These are phyloP conservation scores for Candida hungchunana DNA, from an alignment of 805 yeast species.

Conservation along the genomic window DNA sequence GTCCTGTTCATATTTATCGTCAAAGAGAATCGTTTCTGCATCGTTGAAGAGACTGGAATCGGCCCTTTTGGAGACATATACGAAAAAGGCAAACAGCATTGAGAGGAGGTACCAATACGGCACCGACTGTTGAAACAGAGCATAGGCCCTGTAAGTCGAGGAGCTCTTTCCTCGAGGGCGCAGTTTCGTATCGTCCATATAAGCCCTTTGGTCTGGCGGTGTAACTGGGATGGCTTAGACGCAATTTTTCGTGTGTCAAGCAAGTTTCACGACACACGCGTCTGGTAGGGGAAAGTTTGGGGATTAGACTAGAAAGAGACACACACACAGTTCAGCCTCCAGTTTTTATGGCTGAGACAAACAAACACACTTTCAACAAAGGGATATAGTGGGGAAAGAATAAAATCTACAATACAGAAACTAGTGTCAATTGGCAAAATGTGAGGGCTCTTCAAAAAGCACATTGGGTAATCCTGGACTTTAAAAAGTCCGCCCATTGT, in stretches of 20 bases:
- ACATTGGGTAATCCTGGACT: too few relatives aligned
- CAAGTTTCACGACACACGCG: too few relatives aligned
- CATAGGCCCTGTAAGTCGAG: slow-evolving; percentile 5
- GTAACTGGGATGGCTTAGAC: too few relatives aligned
- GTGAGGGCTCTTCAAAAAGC: slow-evolving; percentile 19
- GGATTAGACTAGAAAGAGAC: too few relatives aligned
- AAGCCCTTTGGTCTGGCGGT: too few relatives aligned
- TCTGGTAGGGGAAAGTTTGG: too few relatives aligned
- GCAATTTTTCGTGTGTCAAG: too few relatives aligned
- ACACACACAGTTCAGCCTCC: too few relatives aligned
- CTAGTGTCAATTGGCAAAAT: not conserved
- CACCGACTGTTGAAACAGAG: slow-evolving; percentile 11
- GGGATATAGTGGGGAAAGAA: too few relatives aligned
- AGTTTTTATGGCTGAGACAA: too few relatives aligned
- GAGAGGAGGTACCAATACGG: slow-evolving; percentile 22
- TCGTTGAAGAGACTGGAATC: slow-evolving; percentile 9
- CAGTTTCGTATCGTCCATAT: slow-evolving; percentile 8
- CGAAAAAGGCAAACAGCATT: slow-evolving; percentile 20
- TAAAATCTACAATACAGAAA: too few relatives aligned
- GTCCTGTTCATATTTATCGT: slow-evolving; percentile 21
- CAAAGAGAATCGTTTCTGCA: slow-evolving; percentile 13
- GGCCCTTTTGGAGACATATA: slow-evolving; percentile 12
- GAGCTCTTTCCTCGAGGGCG: slow-evolving; percentile 7
- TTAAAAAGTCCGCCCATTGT: slow-evolving; percentile 5
- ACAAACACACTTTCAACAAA: too few relatives aligned